Percentiles rank a stretch among this genome's conserved stretches.
Evolutionary conservation across 306 rosid species (phyloP).

Genomic region (Vigna hirtella): DNA sequence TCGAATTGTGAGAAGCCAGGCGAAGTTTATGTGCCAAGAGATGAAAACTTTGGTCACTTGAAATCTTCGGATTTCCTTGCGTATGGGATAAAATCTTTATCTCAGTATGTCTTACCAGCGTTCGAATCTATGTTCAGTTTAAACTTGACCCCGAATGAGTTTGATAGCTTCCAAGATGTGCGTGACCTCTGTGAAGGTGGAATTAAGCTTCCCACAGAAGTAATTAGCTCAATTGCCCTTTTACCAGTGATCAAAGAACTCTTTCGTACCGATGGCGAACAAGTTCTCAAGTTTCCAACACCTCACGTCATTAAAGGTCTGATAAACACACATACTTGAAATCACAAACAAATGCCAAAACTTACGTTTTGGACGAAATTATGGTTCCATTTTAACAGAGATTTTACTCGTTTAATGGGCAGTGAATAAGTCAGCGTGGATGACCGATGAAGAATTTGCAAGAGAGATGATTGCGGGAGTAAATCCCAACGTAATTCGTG

Average conservation of each 20-base stretch:
- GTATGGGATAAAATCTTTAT: slow-evolving; percentile 66
- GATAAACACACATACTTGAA: not conserved
- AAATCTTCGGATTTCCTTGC: slow-evolving; percentile 74
- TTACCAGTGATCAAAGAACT: slow-evolving; percentile 68
- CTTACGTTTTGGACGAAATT: not conserved
- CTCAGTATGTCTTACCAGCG: slow-evolving; percentile 58
- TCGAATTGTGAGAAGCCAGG: slow-evolving; percentile 66
- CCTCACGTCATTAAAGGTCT: slow-evolving; percentile 74
- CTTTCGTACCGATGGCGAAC: slow-evolving; percentile 75
- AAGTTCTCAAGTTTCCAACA: slow-evolving; percentile 58
- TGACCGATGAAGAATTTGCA: slow-evolving; percentile 88
- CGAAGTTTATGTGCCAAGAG: slow-evolving; percentile 84
- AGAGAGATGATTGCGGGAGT: slow-evolving; percentile 94
- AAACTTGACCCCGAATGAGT: slow-evolving; percentile 57
- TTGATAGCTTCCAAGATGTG: slow-evolving; percentile 71
- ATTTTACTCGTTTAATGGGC: slow-evolving; percentile 20
- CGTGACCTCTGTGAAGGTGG: slow-evolving; percentile 74
- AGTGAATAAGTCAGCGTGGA: slow-evolving; percentile 79
- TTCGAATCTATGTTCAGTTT: slow-evolving; percentile 51
- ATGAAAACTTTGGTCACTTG: slow-evolving; percentile 77
- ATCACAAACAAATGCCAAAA: not conserved
- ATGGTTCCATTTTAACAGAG: not conserved
- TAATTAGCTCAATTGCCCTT: slow-evolving; percentile 57
- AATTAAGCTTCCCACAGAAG: slow-evolving; percentile 52
- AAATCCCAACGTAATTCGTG: slow-evolving; percentile 65